Evolutionary conservation across 805 yeast genomes (phyloP), one percentile per base, ranked within the genome.

Genomic region (Pichia membranifaciens): DNA sequence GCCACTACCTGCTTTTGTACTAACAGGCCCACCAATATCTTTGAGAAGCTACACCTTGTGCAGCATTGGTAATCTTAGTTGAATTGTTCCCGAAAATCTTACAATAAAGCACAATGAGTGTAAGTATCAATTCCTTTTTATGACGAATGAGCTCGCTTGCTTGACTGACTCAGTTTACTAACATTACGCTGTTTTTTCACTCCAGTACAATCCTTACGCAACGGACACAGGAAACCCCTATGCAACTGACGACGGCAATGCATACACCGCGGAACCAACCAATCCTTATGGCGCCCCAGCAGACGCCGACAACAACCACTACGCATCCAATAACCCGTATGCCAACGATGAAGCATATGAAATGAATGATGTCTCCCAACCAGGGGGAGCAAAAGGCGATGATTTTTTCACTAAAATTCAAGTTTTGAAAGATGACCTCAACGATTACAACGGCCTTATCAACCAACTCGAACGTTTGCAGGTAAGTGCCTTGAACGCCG

Each of bases 381-480:
- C 36, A 32, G 15, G 23, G 6, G 23, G 20, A 10, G 43, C 25
- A 29, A 16, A 7, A 17, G 23, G 18, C 22, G 43, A 80, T 46
- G 73, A 70, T 44, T 87, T 84, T 62, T 86, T 85, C 78, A 73
- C 76, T 52, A 80, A 79, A 58, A 79, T 85, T 50, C 82, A 82
- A 59, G 73, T 72, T 53, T 78, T 87, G 64, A 83, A 85, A 68
- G 75, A 74, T 51, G 79, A 79, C 57, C 74, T 87, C 54, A 82
- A 78, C 53, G 82, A 81, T 64, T 87, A 84, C 66, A 79, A 81
- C 60, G 78, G 76, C 59, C 69, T 84, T 53, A 78, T 87, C 52
- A 81, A 81, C 56, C 73, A 83, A 57, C 78, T 87, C 51, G 85
- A 84, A 63, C 72, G 75, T 49, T 74, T 82, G 57, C 95, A 87